Base-by-base conservation (phyloP, 495 filamentous ascomycete species). In the Physcia stellaris region DNA sequence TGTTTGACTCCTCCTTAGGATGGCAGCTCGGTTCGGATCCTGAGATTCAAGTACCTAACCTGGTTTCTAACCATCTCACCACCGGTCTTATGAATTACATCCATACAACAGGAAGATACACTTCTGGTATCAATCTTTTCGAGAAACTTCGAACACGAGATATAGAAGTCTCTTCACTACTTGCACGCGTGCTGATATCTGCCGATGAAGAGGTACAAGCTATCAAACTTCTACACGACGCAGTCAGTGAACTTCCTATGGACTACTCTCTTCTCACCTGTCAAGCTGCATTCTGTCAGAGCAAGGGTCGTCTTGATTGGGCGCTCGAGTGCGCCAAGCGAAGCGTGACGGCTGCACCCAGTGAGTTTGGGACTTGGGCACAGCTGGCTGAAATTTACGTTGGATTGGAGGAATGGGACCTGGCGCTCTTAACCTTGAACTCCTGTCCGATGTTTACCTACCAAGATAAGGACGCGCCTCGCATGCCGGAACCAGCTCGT, bases 401-500 rank as follows among this genome's bases (percentile, higher is more conserved):
- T 35, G 70, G 76, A 31, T 66, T 93, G 52, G 90, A 98, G 57
- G 80, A 87, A 55, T 98, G 88, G 83, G 90, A 95, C 48, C 51
- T 82, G 26, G 90, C 92, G 2, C 69, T 98, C 13, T 74, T 94
- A 6, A 98, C 92, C 4, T 67, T 98, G n/a, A 98, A 98, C 60
- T 95, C 88, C 3, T 98, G 92, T 46, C 90, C 90, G 3, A 98
- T 98, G 90, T 98, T 98, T 56, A 96, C 90, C 6, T 95, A 96
- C 59, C 88, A 95, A 55, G 90, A 98, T 56, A 95, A 94, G 49
- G 90, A 98, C 55, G 75, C 84, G 5, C 90, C 90, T 13, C 69
- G 87, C 40, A 86, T 94, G 80, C 90, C 90, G 15, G 84, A 90
- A 46, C 86, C 87, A 0, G 73, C 75, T 35, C 83, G 83, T 36